Percentiles rank a stretch among this genome's conserved stretches.
These are phyloP conservation scores for Ceratobasidium sp. DNA, from an alignment of 1,284 basidiomycete species.

Conservation along the genomic window DNA sequence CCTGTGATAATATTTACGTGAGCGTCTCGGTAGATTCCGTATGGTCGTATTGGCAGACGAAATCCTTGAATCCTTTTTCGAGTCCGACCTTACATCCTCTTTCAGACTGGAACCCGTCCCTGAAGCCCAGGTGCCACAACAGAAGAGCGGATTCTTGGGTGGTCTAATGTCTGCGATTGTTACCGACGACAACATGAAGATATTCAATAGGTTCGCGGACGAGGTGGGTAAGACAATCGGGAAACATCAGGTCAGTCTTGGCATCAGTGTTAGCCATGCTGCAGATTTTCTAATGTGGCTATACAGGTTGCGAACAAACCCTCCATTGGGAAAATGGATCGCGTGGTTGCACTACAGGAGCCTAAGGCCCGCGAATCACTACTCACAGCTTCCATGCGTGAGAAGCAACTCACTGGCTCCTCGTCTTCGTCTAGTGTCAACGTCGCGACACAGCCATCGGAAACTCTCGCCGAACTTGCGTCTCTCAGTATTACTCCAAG, in stretches of 20 bases:
- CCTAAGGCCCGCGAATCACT: conserved; percentile 90
- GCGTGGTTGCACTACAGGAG: conserved; percentile 72
- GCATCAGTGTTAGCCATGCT: conserved; percentile 18
- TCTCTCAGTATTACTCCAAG: conserved; percentile 54
- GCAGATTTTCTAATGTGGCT: neutral
- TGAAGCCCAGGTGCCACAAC: conserved; percentile 65
- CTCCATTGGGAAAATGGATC: conserved; percentile 86
- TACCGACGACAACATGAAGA: conserved; percentile 87
- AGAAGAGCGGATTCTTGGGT: conserved; percentile 76
- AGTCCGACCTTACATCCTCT: conserved; percentile 86
- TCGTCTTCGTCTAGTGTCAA: conserved; percentile 51
- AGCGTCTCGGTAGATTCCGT: conserved; percentile 77
- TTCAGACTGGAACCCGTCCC: conserved; percentile 80
- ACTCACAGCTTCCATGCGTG: conserved; percentile 61
- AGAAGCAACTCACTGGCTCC: conserved; percentile 49
- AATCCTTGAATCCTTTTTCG: conserved; percentile 94
- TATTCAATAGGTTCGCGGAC: conserved; percentile 89
- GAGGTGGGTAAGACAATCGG: conserved; percentile 94
- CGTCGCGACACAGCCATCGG: conserved; percentile 34
- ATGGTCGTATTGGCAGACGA: conserved; percentile 98
- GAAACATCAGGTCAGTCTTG: conserved; percentile 76
- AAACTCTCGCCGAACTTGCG: conserved; percentile 48
- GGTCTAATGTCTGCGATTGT: conserved; percentile 91
- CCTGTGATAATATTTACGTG: neutral
- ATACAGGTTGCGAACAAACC: conserved; percentile 78